These are phyloP conservation scores for Avena eriantha DNA, from an alignment of 176 grass and related monocot genomes.

Conservation along the genomic window DNA sequence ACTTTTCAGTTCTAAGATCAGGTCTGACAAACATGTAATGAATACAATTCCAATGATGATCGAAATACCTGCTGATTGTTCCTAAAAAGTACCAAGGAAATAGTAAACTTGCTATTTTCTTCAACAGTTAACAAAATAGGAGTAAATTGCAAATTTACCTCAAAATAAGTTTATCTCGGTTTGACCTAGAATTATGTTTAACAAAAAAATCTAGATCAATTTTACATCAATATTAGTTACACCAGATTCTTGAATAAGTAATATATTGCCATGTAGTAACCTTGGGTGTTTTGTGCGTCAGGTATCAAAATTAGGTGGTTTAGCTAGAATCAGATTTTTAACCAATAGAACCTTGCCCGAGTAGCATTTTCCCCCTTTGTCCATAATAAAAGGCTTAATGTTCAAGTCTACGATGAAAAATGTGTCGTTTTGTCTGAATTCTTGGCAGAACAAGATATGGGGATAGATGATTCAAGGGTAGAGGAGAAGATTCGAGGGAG, in stretches of 20 bases:
- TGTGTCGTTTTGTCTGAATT: background rate
- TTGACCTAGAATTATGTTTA: background rate
- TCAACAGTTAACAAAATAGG: background rate
- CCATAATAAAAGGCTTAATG: background rate
- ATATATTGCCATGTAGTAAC: background rate
- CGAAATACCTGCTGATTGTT: background rate
- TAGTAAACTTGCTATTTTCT: background rate
- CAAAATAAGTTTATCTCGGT: background rate
- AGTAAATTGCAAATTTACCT: background rate
- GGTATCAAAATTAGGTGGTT: constrained; percentile 8
- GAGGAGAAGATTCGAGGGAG: background rate
- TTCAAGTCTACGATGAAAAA: background rate
- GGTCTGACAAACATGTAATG: background rate
- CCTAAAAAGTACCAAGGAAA: constrained; percentile 11
- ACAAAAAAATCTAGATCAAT: background rate
- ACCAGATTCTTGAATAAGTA: background rate
- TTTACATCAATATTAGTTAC: constrained; percentile 24
- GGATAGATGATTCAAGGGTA: background rate
- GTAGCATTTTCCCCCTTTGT: background rate
- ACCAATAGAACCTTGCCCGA: background rate
- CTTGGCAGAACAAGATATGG: background rate
- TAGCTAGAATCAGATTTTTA: background rate
- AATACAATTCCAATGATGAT: background rate
- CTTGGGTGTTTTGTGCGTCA: background rate
- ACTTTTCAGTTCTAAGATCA: background rate